Percentiles rank a stretch among this genome's conserved stretches.
Conservation (phyloP, 2,329 filamentous ascomycete species). For the Dryadomyces quercus-mongolicae region DNA sequence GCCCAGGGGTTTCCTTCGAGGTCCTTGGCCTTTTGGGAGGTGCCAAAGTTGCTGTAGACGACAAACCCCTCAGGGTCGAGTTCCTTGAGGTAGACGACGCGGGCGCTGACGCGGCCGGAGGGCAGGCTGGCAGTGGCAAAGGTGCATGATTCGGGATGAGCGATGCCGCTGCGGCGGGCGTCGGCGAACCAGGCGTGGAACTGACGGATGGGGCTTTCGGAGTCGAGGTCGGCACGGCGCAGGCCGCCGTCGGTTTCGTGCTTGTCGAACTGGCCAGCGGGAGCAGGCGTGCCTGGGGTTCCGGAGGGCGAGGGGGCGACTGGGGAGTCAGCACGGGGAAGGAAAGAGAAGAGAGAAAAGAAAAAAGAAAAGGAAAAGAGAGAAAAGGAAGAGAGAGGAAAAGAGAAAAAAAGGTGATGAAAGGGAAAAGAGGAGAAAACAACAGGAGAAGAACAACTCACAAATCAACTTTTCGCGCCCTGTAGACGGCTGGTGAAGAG, state of each 20-base stretch:
- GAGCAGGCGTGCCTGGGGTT: conserved; percentile 22
- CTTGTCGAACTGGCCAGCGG: conserved; percentile 66
- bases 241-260: conserved; percentile 38
- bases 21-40: conserved; percentile 57
- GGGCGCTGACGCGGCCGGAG: conserved; percentile 70
- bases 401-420: not conserved
- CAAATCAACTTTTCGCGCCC: conserved; percentile 31
- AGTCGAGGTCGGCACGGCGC: conserved; percentile 45
- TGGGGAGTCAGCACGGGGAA: not conserved
- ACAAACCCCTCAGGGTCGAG: conserved; percentile 75
- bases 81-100: conserved; percentile 92
- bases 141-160: conserved; percentile 79
- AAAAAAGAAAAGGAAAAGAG: not conserved
- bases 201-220: conserved; percentile 58
- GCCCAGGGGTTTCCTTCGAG: conserved; percentile 60
- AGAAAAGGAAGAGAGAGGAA: not conserved
- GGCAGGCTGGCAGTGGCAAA: conserved; percentile 77
- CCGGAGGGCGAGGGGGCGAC: conserved; percentile 11
- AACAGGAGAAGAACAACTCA: conserved; percentile 17
- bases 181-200: conserved; percentile 84
- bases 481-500: not conserved
- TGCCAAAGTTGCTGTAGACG: conserved; percentile 86
- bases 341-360: not conserved
- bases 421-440: not conserved
- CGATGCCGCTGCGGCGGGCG: conserved; percentile 44